Evolutionary conservation across 1,284 basidiomycete species (phyloP).

Genomic region (Termitomyces sp.): DNA sequence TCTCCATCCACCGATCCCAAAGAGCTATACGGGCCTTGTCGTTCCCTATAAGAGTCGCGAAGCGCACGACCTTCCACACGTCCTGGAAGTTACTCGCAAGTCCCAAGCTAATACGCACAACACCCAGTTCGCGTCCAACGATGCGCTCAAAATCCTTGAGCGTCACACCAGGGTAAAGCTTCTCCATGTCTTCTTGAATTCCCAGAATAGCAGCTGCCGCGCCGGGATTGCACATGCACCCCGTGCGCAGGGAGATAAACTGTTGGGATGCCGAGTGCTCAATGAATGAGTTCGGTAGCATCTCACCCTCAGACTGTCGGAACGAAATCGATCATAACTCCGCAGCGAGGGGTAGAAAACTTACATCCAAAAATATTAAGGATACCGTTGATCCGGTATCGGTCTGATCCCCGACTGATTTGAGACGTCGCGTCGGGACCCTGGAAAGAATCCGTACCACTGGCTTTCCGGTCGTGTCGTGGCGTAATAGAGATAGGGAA

Average conservation of each 20-base stretch:
- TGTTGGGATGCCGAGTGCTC: constrained; percentile 60
- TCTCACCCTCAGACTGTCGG: constrained; percentile 52
- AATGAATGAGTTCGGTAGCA: constrained; percentile 66
- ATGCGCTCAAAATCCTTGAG: constrained; percentile 54
- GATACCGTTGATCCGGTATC: constrained; percentile 65
- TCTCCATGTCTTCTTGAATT: constrained; percentile 62
- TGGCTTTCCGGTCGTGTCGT: constrained; percentile 50
- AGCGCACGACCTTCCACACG: constrained; percentile 62
- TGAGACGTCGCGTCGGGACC: constrained; percentile 47
- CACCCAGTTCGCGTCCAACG: constrained; percentile 65
- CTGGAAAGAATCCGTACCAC: constrained; percentile 64
- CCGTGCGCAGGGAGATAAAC: constrained; percentile 71
- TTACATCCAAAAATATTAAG: constrained; percentile 58
- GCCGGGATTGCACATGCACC: constrained; percentile 83
- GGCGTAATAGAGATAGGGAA: constrained; percentile 50
- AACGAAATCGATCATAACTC: too few species aligned
- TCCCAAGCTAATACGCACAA: constrained; percentile 71
- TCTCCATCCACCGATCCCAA: constrained; percentile 41
- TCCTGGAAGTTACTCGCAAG: constrained; percentile 72
- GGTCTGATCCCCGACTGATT: constrained; percentile 55
- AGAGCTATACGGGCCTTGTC: constrained; percentile 35
- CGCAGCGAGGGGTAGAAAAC: too few species aligned
- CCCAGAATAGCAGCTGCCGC: constrained; percentile 68
- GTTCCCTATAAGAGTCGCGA: constrained; percentile 45
- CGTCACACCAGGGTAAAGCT: constrained; percentile 52